Evolutionary conservation across 495 filamentous ascomycete genomes (phyloP).

Genomic region (Neurospora africana): DNA sequence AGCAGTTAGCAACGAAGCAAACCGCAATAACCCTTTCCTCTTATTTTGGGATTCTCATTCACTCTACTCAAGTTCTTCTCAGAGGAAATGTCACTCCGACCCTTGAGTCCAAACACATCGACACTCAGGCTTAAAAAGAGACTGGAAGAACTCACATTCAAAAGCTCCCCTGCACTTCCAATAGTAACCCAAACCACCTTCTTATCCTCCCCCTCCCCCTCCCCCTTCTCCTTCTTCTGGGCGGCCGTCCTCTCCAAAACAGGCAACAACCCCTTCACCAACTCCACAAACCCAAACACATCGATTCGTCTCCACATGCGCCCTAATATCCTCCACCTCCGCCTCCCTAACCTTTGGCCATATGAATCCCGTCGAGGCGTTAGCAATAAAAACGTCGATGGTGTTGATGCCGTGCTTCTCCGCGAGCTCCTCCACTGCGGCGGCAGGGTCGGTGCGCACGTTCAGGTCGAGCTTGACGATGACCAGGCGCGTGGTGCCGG

Average conservation of each 20-base stretch:
- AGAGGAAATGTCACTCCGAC: background rate
- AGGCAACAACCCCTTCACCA: background rate
- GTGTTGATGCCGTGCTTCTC: constrained; percentile 13
- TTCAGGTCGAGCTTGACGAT: constrained; percentile 22
- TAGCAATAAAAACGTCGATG: constrained; percentile 23
- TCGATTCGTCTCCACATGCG: constrained; percentile 22
- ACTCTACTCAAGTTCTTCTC: background rate
- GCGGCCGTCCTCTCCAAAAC: background rate
- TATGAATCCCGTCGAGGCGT: constrained; percentile 17
- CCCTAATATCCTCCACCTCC: constrained; percentile 16
- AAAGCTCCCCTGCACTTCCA: constrained; percentile 18
- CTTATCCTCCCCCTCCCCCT: constrained; percentile 5
- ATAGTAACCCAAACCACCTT: constrained; percentile 24
- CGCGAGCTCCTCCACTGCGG: constrained; percentile 10
- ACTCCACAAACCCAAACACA: constrained; percentile 17
- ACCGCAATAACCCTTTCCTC: background rate
- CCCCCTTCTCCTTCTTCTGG: background rate
- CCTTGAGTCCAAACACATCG: background rate
- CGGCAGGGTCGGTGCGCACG: constrained; percentile 8
- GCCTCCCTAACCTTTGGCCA: constrained; percentile 24
- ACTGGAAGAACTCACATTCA: constrained; percentile 12
- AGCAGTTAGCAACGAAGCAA: background rate
- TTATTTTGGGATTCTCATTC: background rate
- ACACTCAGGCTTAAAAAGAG: too few species aligned
- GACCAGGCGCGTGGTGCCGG: constrained; percentile 9